Conservation (phyloP, 495 filamentous ascomycete genomes). For the Chaetomium tenue region DNA sequence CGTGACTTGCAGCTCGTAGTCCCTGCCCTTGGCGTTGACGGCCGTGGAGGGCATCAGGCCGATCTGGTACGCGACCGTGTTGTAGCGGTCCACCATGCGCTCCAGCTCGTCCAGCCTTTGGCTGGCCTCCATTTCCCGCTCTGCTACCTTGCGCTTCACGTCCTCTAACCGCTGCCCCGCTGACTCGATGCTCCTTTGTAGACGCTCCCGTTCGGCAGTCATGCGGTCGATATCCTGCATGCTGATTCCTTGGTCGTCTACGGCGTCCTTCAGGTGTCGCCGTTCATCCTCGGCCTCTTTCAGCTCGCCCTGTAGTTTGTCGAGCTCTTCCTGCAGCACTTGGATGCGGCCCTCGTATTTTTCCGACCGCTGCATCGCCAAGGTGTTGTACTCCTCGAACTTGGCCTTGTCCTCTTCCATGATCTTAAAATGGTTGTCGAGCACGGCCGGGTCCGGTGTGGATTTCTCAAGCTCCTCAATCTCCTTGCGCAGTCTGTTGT, state of each 20-base stretch:
- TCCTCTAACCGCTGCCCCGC: conserved; percentile 74
- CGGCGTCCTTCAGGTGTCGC: conserved; percentile 71
- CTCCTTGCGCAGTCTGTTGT: conserved; percentile 71
- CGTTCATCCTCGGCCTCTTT: conserved; percentile 77
- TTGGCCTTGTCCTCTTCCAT: conserved; percentile 88
- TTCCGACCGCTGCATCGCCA: conserved; percentile 73
- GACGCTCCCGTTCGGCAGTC: conserved; percentile 88
- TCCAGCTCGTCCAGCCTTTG: conserved; percentile 85
- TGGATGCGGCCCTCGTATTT: conserved; percentile 76
- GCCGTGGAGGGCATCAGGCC: conserved; percentile 83
- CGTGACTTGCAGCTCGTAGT: conserved; percentile 77
- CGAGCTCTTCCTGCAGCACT: conserved; percentile 74
- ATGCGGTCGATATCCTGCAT: conserved; percentile 98
- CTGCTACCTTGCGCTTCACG: conserved; percentile 71
- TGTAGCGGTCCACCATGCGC: conserved; percentile 80
- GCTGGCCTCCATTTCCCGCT: conserved; percentile 80
- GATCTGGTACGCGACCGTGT: conserved; percentile 88
- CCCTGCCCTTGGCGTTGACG: conserved; percentile 74
- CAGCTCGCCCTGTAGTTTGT: conserved; percentile 73
- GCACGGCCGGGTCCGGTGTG: conserved; percentile 72
- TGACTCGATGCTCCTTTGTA: conserved; percentile 78
- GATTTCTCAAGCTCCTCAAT: conserved; percentile 85
- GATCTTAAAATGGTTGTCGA: conserved; percentile 81
- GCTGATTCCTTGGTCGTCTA: conserved; percentile 89
- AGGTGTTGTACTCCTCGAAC: conserved; percentile 86